Evolutionary conservation across 768 basidiomycete genomes (phyloP).

Genomic region (Russula brevipes): DNA sequence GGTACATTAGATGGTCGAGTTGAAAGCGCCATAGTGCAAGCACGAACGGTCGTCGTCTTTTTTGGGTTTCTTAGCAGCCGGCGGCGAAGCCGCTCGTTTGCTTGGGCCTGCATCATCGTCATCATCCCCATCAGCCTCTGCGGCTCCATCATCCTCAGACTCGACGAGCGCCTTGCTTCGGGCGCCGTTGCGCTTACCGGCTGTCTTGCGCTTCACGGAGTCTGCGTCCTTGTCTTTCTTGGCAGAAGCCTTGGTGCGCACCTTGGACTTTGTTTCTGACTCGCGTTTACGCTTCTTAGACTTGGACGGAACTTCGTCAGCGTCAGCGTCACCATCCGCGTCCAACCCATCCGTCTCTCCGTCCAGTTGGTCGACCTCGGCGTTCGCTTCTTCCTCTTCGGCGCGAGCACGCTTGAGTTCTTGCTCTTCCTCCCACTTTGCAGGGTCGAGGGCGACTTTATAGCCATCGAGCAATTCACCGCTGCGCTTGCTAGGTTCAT

Average conservation of each 20-base stretch:
- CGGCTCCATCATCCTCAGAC: conserved; percentile 56
- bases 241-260: conserved; percentile 42
- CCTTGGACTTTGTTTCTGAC: conserved; percentile 42
- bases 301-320: conserved; percentile 37
- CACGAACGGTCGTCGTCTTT: conserved; percentile 61
- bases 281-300: conserved; percentile 62
- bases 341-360: conserved; percentile 46
- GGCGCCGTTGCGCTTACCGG: conserved; percentile 48
- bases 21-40: conserved; percentile 32
- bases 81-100: conserved; percentile 50
- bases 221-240: conserved; percentile 44
- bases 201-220: conserved; percentile 33
- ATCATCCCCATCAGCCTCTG: conserved; percentile 32
- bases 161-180: conserved; percentile 63
- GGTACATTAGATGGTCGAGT: not conserved
- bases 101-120: conserved; percentile 41
- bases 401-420: conserved; percentile 34
- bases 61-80: conserved; percentile 58
- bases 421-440: conserved; percentile 54
- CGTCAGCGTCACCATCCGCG: conserved; percentile 41
- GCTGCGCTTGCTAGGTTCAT: conserved; percentile 68
- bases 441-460: conserved; percentile 67
- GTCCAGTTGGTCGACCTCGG: conserved; percentile 62
- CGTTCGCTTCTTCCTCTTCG: conserved; percentile 48
- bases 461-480: conserved; percentile 75